These are phyloP conservation scores for Mycosphaerella arachidis DNA, from an alignment of 2,329 filamentous ascomycete species.

Conservation along the genomic window DNA sequence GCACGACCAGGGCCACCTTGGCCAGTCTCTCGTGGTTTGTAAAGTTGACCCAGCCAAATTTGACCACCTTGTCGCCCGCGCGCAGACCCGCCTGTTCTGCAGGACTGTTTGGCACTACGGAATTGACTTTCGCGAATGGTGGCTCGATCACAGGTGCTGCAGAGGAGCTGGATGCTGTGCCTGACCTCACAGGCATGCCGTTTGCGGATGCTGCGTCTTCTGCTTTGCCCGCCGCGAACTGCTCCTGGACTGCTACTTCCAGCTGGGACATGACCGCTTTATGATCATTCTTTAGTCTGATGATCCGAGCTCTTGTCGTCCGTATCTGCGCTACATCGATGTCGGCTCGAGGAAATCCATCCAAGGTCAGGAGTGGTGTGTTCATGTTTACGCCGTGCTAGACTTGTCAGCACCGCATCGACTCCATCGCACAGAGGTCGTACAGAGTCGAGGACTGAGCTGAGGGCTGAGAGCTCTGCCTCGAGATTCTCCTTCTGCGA, in stretches of 20 bases:
- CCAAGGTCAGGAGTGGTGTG: conserved; percentile 76
- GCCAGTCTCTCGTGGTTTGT: conserved; percentile 80
- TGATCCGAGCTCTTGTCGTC: conserved; percentile 86
- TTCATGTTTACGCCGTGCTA: conserved; percentile 93
- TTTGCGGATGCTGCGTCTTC: conserved; percentile 6
- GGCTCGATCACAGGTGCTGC: conserved; percentile 43
- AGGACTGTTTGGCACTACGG: conserved; percentile 70
- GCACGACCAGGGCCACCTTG: conserved; percentile 84
- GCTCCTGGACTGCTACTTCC: conserved; percentile 80
- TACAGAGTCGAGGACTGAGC: conserved; percentile 84
- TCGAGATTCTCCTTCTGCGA: conserved; percentile 80
- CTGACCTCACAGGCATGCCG: conserved; percentile 16
- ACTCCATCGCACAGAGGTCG: conserved; percentile 27
- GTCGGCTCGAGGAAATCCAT: conserved; percentile 89
- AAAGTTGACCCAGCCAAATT: conserved; percentile 79
- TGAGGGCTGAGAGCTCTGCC: conserved; percentile 77
- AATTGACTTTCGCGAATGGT: conserved; percentile 87
- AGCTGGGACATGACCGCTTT: conserved; percentile 80
- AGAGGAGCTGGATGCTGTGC: conserved; percentile 14
- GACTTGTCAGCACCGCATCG: conserved; percentile 16
- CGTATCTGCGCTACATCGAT: conserved; percentile 95
- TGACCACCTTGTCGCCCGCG: conserved; percentile 73
- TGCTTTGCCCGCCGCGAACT: conserved; percentile 60
- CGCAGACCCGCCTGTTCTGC: conserved; percentile 77
- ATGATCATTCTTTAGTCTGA: conserved; percentile 86